phyloP scores from a whole-genome alignment of 345 rosid species.

The Pugionium dolabratum region DNA sequence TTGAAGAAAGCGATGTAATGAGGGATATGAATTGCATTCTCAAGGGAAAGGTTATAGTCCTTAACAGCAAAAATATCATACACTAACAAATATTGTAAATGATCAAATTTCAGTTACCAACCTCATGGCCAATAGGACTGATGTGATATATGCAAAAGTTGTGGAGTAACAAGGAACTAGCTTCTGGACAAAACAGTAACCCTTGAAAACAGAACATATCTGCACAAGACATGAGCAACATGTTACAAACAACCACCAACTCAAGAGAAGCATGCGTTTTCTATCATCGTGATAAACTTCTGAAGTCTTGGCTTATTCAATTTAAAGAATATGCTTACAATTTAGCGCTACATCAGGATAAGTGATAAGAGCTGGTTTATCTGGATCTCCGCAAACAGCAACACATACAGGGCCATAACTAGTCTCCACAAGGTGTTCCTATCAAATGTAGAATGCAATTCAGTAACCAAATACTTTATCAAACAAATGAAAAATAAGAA shows the following conservation, averaged over 20 bases:
- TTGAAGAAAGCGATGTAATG: conserved; percentile 59
- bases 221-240: conserved; percentile 39
- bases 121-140: conserved; percentile 98
- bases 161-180: conserved; percentile 85
- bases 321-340: conserved; percentile 48
- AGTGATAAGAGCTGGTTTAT: conserved; percentile 92
- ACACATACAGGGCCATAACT: conserved; percentile 66
- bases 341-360: conserved; percentile 93
- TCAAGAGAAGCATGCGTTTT: conserved; percentile 1
- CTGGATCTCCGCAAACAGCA: conserved; percentile 87
- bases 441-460: conserved; percentile 34
- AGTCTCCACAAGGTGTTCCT: conserved; percentile 78
- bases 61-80: neutral
- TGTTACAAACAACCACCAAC: neutral
- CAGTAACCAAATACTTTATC: conserved; percentile 13
- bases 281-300: neutral
- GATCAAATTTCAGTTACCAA: conserved; percentile 47
- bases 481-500: conserved; percentile 26
- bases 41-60: conserved; percentile 2
- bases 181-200: conserved; percentile 83
- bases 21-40: conserved; percentile 47
- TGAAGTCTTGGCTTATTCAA: neutral
- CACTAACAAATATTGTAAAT: neutral
- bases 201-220: conserved; percentile 93
- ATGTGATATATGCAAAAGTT: conserved; percentile 97